Base-by-base conservation (phyloP, 2,329 filamentous ascomycete species). In the Westerdykella aurantiaca region DNA sequence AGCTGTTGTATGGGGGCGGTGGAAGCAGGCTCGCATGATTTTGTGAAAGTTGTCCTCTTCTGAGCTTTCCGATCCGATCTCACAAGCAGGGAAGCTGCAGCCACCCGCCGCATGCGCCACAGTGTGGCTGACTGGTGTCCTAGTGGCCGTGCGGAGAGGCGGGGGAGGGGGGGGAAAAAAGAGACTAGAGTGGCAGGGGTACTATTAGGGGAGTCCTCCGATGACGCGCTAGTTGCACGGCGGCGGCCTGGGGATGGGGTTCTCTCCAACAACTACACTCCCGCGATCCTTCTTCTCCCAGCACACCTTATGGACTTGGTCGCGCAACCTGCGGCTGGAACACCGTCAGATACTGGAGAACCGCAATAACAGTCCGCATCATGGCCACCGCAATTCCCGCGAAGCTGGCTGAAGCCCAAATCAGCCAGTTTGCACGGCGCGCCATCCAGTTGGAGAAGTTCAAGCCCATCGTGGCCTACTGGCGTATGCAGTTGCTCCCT, bases 381-480 rank as follows among this genome's bases (percentile, higher is more conserved):
- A 95, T 95, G 90, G 81, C 87, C 39, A 77, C 79, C 57, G 73
- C 74, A 44, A 73, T 91, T 44, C 88, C 88, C 13, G 74, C 78
- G 29, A 80, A 80, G 60, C 77, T 98, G 58, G 89, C 86, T 71
- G 74, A 83, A 44, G 83, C 86, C 47, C 89, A 95, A 64, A 81
- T 95, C 61, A 82, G 81, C 53, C 86, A 88, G 48, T 96, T 94
- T 67, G 83, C 90, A 49, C 78, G 83, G 43, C 82, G 91, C 60
- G 91, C 88, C 29, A 79, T 81, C 31, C 91, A 98, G 72, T 79
- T 98, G 39, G 86, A 91, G 65, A 64, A 78, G 46, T 80, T 83
- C 61, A 93, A 91, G 69, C 93, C 93, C 7, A 87, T 93, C 47
- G 79, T 97, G 55, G 79, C 90, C 50, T 98, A 97, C 69, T 97